phyloP scores from a whole-genome alignment of 768 basidiomycete species.

The Pulveroboletus ravenelii region DNA sequence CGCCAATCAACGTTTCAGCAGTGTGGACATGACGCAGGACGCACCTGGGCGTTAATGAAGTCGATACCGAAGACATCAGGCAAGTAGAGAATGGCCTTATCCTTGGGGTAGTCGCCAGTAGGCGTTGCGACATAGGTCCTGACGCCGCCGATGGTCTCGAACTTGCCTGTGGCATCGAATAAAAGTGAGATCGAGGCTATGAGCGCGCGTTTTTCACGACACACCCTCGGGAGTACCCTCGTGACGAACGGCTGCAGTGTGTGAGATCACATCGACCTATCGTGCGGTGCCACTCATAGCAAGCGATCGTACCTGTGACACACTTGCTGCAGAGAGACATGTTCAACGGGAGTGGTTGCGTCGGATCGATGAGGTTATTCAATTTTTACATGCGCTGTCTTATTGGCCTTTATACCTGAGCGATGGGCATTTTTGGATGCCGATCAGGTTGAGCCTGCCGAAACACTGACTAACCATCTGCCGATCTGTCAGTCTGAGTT shows the following conservation, averaged over 20 bases:
- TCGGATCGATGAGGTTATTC: background rate
- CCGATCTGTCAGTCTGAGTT: no score
- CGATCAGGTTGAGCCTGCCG: no score
- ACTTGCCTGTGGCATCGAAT: slow-evolving; percentile 31
- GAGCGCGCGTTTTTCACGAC: background rate
- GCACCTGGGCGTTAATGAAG: slow-evolving; percentile 42
- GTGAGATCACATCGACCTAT: background rate
- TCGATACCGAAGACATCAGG: slow-evolving; percentile 50
- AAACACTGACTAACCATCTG: no score
- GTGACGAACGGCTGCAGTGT: slow-evolving; percentile 40
- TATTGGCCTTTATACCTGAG: slow-evolving; percentile 11
- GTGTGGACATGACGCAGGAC: slow-evolving; percentile 1
- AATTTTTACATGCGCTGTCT: background rate
- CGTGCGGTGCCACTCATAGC: no score
- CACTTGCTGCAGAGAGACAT: slow-evolving; percentile 59
- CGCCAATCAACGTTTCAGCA: background rate
- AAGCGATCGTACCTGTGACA: slow-evolving; percentile 39
- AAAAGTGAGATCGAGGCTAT: background rate
- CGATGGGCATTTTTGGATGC: no score
- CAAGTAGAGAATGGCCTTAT: slow-evolving; percentile 53
- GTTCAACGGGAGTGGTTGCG: background rate
- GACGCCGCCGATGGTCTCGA: slow-evolving; percentile 44
- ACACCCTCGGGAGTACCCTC: slow-evolving; percentile 45
- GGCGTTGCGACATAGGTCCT: slow-evolving; percentile 53
- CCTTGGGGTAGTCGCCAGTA: slow-evolving; percentile 43